A percentile compares a stretch with the other conserved stretches of the same genome.
phyloP scores from a whole-genome alignment of 108 stramenopile species.

The Bacterosira constricta region DNA sequence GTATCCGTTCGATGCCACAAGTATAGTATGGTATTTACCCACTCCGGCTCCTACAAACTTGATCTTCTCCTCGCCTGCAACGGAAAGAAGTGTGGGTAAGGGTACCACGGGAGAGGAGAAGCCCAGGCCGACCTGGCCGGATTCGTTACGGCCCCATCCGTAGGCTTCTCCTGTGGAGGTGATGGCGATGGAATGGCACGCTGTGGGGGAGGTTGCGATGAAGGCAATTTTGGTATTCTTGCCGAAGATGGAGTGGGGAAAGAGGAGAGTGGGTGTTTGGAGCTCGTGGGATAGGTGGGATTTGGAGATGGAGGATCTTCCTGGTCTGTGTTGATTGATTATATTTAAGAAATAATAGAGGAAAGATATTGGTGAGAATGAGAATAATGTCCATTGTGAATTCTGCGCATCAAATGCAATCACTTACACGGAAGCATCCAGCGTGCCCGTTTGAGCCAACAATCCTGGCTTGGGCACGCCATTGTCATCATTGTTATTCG shows the following conservation, averaged over 20 bases:
- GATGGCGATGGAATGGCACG: constrained; percentile 78
- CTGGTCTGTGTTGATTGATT: constrained; percentile 8
- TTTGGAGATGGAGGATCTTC: constrained; percentile 31
- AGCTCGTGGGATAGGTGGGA: constrained; percentile 42
- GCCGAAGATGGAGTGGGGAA: constrained; percentile 28
- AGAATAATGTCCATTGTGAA: not conserved
- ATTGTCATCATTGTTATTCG: constrained; percentile 13
- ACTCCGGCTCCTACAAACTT: constrained; percentile 68
- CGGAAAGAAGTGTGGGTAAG: constrained; percentile 38
- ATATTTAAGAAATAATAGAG: not conserved
- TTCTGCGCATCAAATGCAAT: not conserved
- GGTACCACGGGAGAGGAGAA: constrained; percentile 39
- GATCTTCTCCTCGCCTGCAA: not conserved
- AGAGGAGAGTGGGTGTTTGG: constrained; percentile 59
- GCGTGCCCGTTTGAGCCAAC: constrained; percentile 83
- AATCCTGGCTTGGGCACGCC: constrained; percentile 32
- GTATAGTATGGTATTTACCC: constrained; percentile 82
- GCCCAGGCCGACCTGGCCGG: constrained; percentile 49
- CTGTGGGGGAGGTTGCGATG: constrained; percentile 64
- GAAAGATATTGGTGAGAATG: constrained; percentile 43
- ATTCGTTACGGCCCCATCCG: constrained; percentile 88
- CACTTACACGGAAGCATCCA: constrained; percentile 63
- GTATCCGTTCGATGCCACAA: constrained; percentile 60
- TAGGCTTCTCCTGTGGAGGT: constrained; percentile 62
- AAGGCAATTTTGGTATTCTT: constrained; percentile 44